phyloP scores from a whole-genome alignment of 1,284 basidiomycete species.

The Papiliotrema terrestris region DNA sequence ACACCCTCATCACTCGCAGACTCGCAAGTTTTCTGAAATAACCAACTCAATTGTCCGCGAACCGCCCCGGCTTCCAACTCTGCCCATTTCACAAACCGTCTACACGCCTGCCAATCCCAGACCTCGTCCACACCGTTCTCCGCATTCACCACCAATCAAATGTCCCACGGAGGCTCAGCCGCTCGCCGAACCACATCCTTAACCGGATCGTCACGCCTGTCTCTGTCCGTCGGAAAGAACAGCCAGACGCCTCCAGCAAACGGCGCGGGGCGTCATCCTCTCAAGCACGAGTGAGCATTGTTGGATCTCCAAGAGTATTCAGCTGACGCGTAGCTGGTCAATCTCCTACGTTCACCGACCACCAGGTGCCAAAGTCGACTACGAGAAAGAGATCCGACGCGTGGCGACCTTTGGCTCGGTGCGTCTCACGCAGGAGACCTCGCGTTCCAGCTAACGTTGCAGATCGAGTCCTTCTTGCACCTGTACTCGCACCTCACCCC shows the following conservation, averaged over 20 bases:
- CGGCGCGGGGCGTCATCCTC: slow-evolving; percentile 38
- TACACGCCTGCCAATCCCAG: not conserved
- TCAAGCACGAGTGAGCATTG: slow-evolving; percentile 44
- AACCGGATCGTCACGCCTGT: slow-evolving; percentile 41
- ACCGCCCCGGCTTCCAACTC: not conserved
- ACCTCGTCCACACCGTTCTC: too few relatives aligned
- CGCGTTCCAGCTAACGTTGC: not conserved
- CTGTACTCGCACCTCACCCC: slow-evolving; percentile 49
- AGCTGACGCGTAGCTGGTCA: slow-evolving; percentile 39
- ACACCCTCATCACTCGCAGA: too few relatives aligned
- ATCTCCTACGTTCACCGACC: slow-evolving; percentile 49
- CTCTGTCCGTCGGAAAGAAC: slow-evolving; percentile 37
- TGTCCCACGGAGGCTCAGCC: not conserved
- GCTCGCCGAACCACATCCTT: slow-evolving; percentile 34
- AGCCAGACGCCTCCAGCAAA: slow-evolving; percentile 11
- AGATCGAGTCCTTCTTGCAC: slow-evolving; percentile 51
- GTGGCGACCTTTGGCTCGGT: slow-evolving; percentile 51
- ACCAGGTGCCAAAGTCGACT: slow-evolving; percentile 48
- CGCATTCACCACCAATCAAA: too few relatives aligned
- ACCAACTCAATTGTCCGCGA: not conserved
- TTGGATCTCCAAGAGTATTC: not conserved
- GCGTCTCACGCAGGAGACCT: slow-evolving; percentile 6
- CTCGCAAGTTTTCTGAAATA: too few relatives aligned
- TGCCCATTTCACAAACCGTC: not conserved
- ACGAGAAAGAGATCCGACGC: slow-evolving; percentile 49